Conservation (phyloP, 768 basidiomycete species). For the Ramaria sp. region DNA sequence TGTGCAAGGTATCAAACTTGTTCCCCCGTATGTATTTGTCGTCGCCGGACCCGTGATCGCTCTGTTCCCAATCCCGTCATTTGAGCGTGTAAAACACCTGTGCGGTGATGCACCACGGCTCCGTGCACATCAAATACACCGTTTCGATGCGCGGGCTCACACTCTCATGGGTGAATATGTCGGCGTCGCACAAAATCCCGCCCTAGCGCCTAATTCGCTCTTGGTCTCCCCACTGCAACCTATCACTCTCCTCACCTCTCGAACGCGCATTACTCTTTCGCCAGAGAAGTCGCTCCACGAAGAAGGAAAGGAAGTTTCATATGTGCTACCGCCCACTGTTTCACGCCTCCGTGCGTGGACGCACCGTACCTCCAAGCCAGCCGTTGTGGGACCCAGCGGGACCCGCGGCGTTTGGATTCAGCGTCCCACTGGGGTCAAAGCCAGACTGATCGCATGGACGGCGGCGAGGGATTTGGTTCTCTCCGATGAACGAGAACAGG, state of each 20-base stretch:
- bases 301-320: background rate
- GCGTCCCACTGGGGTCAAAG: background rate
- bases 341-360: constrained; percentile 7
- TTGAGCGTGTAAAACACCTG: constrained; percentile 5
- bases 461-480: background rate
- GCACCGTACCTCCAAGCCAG: constrained; percentile 3
- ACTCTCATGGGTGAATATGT: constrained; percentile 6
- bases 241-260: constrained; percentile 3
- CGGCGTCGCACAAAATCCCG: constrained; percentile 1
- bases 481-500: background rate
- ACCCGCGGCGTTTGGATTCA: constrained; percentile 8
- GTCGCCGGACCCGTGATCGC: constrained; percentile 6
- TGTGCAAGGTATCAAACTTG: constrained; percentile 8
- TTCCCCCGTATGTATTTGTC: constrained; percentile 4
- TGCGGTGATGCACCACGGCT: constrained; percentile 8
- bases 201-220: background rate
- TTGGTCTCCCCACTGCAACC: background rate
- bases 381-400: constrained; percentile 4
- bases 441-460: constrained; percentile 8
- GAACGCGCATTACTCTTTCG: constrained; percentile 1
- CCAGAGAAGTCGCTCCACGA: background rate
- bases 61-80: constrained; percentile 1
- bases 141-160: constrained; percentile 2
- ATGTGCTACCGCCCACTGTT: constrained; percentile 2
- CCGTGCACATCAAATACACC: background rate